These are phyloP conservation scores for Poa pratensis DNA, from an alignment of 176 grass and related monocot species.

Conservation along the genomic window DNA sequence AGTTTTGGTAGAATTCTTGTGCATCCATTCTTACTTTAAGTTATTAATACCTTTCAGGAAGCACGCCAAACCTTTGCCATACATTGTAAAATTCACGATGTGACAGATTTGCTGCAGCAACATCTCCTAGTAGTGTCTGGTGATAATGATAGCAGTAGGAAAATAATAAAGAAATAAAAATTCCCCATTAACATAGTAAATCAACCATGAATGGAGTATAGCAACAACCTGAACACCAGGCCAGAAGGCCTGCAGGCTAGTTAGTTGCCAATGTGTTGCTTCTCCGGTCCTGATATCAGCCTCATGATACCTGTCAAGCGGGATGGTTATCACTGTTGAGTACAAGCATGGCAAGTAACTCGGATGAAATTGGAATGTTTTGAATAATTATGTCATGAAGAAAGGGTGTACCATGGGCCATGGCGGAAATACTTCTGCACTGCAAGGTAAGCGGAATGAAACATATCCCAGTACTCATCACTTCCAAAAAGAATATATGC, in stretches of 20 bases:
- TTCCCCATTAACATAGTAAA: conserved; percentile 28
- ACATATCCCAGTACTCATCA: conserved; percentile 96
- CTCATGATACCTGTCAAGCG: conserved; percentile 81
- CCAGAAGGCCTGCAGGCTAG: conserved; percentile 99
- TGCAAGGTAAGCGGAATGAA: conserved; percentile 89
- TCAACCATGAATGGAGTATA: conserved; percentile 36
- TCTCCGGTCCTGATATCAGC: conserved; percentile 95
- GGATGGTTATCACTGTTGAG: neutral
- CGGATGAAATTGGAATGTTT: neutral
- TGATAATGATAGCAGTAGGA: conserved; percentile 43
- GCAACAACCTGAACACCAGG: conserved; percentile 90
- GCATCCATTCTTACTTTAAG: neutral
- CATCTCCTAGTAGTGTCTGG: conserved; percentile 90
- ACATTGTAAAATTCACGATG: conserved; percentile 95
- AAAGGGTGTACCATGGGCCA: conserved; percentile 75
- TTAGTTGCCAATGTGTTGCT: conserved; percentile 98
- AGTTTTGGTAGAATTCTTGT: conserved; percentile 1
- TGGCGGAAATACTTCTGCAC: conserved; percentile 96
- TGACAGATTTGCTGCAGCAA: conserved; percentile 89
- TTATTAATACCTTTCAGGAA: conserved; percentile 78
- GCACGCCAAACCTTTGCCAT: conserved; percentile 92
- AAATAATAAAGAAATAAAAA: conserved; percentile 32
- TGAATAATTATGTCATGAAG: conserved; percentile 22
- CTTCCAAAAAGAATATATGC: conserved; percentile 94
- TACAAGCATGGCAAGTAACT: conserved; percentile 26